phyloP scores from a whole-genome alignment of 345 rosid genomes.

The Jatropha curcas region DNA sequence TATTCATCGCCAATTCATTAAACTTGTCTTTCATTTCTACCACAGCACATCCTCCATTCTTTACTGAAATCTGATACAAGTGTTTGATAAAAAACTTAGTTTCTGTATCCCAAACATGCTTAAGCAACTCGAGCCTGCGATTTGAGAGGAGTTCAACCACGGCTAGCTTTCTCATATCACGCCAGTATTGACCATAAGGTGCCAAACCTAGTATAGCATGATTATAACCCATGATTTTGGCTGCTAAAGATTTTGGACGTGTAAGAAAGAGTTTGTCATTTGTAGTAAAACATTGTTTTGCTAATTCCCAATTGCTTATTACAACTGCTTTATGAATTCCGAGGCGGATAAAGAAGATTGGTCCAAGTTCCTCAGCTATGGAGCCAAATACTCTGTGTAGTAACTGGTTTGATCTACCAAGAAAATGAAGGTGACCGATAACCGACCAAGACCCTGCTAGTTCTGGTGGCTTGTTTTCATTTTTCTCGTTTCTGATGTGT shows the following conservation, averaged over 20 bases:
- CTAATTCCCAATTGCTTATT: conserved; percentile 30
- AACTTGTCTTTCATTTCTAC: conserved; percentile 32
- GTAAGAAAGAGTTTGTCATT: conserved; percentile 31
- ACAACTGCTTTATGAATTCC: conserved; percentile 28
- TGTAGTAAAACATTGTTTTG: conserved; percentile 36
- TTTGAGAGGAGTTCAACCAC: conserved; percentile 32
- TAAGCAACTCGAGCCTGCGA: conserved; percentile 32
- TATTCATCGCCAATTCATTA: conserved; percentile 27
- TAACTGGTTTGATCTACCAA: conserved; percentile 21
- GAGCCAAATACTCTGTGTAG: conserved; percentile 23
- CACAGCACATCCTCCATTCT: conserved; percentile 19
- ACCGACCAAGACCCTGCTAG: conserved; percentile 36
- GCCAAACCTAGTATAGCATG: conserved; percentile 30
- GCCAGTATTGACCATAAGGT: conserved; percentile 41
- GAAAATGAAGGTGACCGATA: conserved; percentile 36
- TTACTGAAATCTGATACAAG: conserved; percentile 19
- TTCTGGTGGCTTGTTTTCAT: conserved; percentile 26
- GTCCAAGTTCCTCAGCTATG: conserved; percentile 31
- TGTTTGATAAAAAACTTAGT: conserved; percentile 19
- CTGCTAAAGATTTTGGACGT: conserved; percentile 23
- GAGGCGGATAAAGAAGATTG: conserved; percentile 29
- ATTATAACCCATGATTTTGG: conserved; percentile 35
- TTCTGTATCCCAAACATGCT: conserved; percentile 33
- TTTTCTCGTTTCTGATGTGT: conserved; percentile 3
- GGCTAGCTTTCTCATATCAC: conserved; percentile 34